phyloP scores from a whole-genome alignment of 768 basidiomycete species.

The Myochromella boudieri region DNA sequence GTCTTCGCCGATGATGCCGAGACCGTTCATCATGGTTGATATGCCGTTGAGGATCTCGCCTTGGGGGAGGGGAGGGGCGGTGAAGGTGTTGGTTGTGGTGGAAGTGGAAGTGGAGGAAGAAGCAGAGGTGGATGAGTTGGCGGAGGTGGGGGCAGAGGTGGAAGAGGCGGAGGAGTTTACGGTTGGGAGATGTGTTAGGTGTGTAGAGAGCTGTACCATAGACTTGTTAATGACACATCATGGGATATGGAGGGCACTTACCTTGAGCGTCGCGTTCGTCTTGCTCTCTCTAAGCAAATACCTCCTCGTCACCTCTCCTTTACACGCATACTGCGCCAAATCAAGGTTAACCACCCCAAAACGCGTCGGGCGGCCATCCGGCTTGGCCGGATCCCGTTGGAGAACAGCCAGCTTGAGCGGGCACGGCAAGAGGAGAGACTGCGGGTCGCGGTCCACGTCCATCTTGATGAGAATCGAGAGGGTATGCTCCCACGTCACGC shows the following conservation, averaged over 20 bases:
- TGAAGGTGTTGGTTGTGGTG: conserved; percentile 33
- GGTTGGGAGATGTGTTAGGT: conserved; percentile 33
- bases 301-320: conserved; percentile 56
- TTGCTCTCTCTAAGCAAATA: conserved; percentile 74
- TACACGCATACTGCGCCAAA: conserved; percentile 71
- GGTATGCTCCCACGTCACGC: conserved; percentile 58
- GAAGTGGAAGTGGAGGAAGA: background rate
- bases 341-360: conserved; percentile 70
- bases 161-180: background rate
- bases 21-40: conserved; percentile 46
- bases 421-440: conserved; percentile 49
- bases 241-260: conserved; percentile 24
- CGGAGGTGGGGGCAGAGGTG: background rate
- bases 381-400: conserved; percentile 60
- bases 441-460: conserved; percentile 53
- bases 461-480: conserved; percentile 58
- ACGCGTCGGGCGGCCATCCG: conserved; percentile 30
- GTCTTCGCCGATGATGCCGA: conserved; percentile 32
- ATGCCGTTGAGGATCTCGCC: conserved; percentile 74
- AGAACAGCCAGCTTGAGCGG: conserved; percentile 68
- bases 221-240: background rate
- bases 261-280: conserved; percentile 78
- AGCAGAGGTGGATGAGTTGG: conserved; percentile 1
- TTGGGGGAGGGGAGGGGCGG: conserved; percentile 66
- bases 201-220: conserved; percentile 52